Conservation (phyloP, 208 protist genomes). For the Wallacemonas rigidus region DNA sequence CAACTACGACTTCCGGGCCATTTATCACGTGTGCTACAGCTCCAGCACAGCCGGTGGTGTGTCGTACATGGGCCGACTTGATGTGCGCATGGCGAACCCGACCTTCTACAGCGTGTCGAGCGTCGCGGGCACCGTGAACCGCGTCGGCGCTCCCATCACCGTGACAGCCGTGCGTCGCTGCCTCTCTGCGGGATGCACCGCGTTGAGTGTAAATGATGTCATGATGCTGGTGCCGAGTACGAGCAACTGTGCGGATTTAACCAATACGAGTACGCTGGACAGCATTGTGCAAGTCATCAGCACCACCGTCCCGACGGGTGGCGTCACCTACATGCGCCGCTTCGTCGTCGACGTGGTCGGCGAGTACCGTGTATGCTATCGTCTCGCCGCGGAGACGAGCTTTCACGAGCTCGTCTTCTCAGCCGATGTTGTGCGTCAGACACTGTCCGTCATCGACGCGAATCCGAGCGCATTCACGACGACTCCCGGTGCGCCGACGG, state of each 20-base stretch:
- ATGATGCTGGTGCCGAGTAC: conserved; percentile 54
- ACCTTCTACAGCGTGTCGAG: conserved; percentile 81
- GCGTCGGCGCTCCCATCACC: conserved; percentile 60
- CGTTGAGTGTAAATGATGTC: conserved; percentile 42
- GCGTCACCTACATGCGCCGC: conserved; percentile 38
- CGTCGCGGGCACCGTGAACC: conserved; percentile 36
- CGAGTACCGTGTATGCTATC: conserved; percentile 88
- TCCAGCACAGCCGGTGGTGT: conserved; percentile 24
- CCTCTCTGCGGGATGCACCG: conserved; percentile 30
- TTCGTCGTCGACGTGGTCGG: conserved; percentile 66
- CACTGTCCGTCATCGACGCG: conserved; percentile 37
- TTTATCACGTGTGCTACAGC: conserved; percentile 85
- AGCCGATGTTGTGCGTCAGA: conserved; percentile 24
- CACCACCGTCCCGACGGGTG: conserved; percentile 22
- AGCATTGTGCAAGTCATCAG: conserved; percentile 27
- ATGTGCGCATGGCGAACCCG: conserved; percentile 72
- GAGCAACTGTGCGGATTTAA: conserved; percentile 38
- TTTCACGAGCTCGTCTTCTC: conserved; percentile 67
- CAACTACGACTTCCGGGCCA: conserved; percentile 70
- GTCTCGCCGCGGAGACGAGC: conserved; percentile 24
- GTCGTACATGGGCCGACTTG: conserved; percentile 77
- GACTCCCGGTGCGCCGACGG: conserved; percentile 48
- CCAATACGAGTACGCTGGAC: background rate
- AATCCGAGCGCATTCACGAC: conserved; percentile 50
- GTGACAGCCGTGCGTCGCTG: conserved; percentile 64